phyloP scores from a whole-genome alignment of 306 rosid genomes.

The Sechiopsis laciniata region DNA sequence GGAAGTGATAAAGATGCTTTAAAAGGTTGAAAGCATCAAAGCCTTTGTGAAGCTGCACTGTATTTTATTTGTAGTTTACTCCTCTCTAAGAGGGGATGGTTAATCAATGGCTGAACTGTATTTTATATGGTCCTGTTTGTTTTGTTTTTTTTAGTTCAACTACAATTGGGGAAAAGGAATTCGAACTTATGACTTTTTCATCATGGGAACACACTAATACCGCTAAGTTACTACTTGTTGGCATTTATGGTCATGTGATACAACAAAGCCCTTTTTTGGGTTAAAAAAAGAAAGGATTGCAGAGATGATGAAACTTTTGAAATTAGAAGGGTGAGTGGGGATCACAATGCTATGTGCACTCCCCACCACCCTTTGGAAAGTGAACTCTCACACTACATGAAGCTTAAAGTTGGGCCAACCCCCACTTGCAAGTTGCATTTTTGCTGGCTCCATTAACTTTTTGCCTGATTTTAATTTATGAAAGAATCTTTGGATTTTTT shows the following conservation, averaged over 20 bases:
- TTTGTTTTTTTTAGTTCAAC: too few relatives aligned
- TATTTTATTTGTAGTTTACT: conserved; percentile 12
- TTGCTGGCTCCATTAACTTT: neutral
- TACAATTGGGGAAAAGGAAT: too few relatives aligned
- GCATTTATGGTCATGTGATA: too few relatives aligned
- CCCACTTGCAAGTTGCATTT: conserved; percentile 17
- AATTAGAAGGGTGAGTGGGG: neutral
- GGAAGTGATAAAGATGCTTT: too few relatives aligned
- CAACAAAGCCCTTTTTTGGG: neutral
- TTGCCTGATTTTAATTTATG: conserved; percentile 2
- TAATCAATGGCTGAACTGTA: neutral
- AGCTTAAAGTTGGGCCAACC: conserved; percentile 15
- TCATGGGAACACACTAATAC: too few relatives aligned
- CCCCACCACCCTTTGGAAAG: too few relatives aligned
- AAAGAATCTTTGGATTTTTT: too few relatives aligned
- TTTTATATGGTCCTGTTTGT: too few relatives aligned
- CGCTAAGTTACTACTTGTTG: too few relatives aligned
- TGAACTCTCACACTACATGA: conserved; percentile 1
- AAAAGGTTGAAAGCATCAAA: conserved; percentile 11
- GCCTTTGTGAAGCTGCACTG: conserved; percentile 3
- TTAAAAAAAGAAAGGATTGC: neutral
- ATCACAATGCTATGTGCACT: too few relatives aligned
- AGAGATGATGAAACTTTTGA: conserved; percentile 13
- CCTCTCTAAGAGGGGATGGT: conserved; percentile 21
- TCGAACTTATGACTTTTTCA: too few relatives aligned